Percentiles rank a stretch among this genome's conserved stretches.
Evolutionary conservation across 495 filamentous ascomycete genomes (phyloP).

Genomic region (Aspergillus avenaceus): DNA sequence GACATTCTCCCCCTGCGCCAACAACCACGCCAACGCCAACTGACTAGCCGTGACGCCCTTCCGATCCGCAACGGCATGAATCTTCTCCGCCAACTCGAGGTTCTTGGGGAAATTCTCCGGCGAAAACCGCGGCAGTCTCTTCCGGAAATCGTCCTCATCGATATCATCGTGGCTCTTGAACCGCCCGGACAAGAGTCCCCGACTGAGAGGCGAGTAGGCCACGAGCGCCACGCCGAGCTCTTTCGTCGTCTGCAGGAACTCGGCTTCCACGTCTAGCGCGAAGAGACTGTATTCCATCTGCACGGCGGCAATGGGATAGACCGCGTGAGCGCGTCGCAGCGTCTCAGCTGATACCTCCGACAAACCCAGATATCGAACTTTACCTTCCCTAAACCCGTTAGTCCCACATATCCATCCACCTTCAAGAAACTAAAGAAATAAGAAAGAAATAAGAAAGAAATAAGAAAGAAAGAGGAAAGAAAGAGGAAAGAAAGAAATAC

Average conservation of each 20-base stretch:
- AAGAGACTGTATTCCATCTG: constrained; percentile 53
- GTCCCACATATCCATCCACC: neutral
- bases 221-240: constrained; percentile 42
- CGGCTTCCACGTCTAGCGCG: constrained; percentile 40
- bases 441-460: constrained; percentile 13
- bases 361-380: constrained; percentile 52
- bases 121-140: constrained; percentile 40
- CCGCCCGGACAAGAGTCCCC: constrained; percentile 34
- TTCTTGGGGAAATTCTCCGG: constrained; percentile 49
- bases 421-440: neutral
- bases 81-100: constrained; percentile 33
- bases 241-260: constrained; percentile 43
- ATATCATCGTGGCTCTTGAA: constrained; percentile 32
- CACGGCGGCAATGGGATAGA: constrained; percentile 52
- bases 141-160: constrained; percentile 24
- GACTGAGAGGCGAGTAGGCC: constrained; percentile 42
- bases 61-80: constrained; percentile 37
- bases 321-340: constrained; percentile 51
- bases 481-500: constrained; percentile 18
- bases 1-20: constrained; percentile 49
- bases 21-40: constrained; percentile 49
- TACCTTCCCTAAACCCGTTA: constrained; percentile 28
- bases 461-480: constrained; percentile 1
- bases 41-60: constrained; percentile 45
- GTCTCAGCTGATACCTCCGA: constrained; percentile 48